Percentiles rank a stretch among this genome's conserved stretches.
These are phyloP conservation scores for Nidula niveotomentosa DNA, from an alignment of 1,284 basidiomycete species.

Conservation along the genomic window DNA sequence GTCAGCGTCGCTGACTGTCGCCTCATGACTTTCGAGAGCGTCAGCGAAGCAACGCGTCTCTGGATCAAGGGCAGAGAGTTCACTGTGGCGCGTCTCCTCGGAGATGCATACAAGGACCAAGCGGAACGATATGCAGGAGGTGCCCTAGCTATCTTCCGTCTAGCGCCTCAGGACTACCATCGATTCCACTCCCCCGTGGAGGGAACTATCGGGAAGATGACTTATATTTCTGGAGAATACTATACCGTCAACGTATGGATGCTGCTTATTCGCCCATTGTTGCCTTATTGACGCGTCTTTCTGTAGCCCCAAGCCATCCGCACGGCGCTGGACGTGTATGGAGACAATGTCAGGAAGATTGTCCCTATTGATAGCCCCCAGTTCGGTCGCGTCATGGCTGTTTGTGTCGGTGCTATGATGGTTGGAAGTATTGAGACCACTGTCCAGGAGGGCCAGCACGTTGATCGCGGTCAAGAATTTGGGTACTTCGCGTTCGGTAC, in stretches of 20 bases:
- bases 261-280: constrained; percentile 15
- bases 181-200: constrained; percentile 94
- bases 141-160: constrained; percentile 80
- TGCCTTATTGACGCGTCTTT: not conserved
- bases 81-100: constrained; percentile 77
- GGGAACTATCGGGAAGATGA: constrained; percentile 80
- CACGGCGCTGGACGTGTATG: constrained; percentile 88
- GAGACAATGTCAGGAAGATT: constrained; percentile 90
- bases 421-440: constrained; percentile 88
- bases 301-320: constrained; percentile 78
- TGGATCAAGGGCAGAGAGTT: constrained; percentile 99
- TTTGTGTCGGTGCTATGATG: constrained; percentile 94
- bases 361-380: constrained; percentile 85
- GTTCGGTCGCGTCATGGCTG: constrained; percentile 88
- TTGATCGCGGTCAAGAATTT: constrained; percentile 86
- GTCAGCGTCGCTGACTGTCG: constrained; percentile 94
- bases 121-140: constrained; percentile 76
- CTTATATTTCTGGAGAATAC: constrained; percentile 82
- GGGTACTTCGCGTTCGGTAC: constrained; percentile 94
- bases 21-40: constrained; percentile 89
- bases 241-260: constrained; percentile 85
- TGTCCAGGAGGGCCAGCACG: constrained; percentile 78
- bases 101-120: constrained; percentile 72
- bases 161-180: constrained; percentile 98
- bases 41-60: constrained; percentile 81